Evolutionary conservation across 257 asterid genomes (phyloP), one percentile per base, ranked within the genome.

Genomic region (Nicotiana tabacum): DNA sequence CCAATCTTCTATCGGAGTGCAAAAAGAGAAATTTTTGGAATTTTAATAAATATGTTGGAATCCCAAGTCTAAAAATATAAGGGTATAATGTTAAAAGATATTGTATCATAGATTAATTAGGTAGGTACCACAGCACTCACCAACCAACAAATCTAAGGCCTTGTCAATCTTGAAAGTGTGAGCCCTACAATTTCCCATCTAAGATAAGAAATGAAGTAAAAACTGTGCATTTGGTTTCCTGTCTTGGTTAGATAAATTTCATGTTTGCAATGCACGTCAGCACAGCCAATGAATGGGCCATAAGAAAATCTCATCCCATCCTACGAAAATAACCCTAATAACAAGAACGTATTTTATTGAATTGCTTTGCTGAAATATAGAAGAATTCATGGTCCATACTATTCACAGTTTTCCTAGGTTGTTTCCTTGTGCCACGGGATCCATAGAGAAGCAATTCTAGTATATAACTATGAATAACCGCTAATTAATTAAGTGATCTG

Each of bases 201-300:
- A 43, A 70, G 60, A 70, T 70, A 43, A 70, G 60, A 70, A 6
- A 21, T 70, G 10, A 27, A 69, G 77, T 69, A n/a, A 69, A 69
- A 69, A 17, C 33, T 69, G 53, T 57, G 6, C 51, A 37, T 78
- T 78, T 35, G 82, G 39, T 56, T 62, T 48, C 62, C 74, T 65
- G 15, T 65, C 83, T 80, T 65, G 83, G 70, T 65, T 35, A 55
- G 83, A 43, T 10, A 65, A 37, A 30, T 39, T 65, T 65, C 35
- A 35, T n/a, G 66, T 46, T 80, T 65, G 62, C 48, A 46, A 80
- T 65, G 48, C 18, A 80, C 83, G 83, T 17, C 48, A 65, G 15
- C 16, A 27, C 46, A 80, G 46, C 48, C 83, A 65, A 80, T 39
- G n/a, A 64, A 80, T 43, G 74, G 77, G 83, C 77, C 83, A 43